These are phyloP conservation scores for Barnettozyma wickerhamii DNA, from an alignment of 805 yeast genomes.

Conservation along the genomic window DNA sequence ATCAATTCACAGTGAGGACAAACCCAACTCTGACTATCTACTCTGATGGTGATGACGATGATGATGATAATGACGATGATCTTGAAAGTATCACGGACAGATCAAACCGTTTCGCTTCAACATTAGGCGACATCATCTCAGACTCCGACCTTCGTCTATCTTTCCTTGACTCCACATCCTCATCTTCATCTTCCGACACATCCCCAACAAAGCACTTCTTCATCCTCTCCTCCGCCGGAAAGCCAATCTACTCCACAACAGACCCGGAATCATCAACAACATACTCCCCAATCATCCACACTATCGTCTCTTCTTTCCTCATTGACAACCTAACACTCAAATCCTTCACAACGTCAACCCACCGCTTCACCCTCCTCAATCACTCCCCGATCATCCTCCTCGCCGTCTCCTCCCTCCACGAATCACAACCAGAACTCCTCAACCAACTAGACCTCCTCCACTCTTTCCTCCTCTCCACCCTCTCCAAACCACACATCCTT, in stretches of 20 bases:
- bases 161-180: too few relatives aligned
- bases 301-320: slow-evolving; percentile 68
- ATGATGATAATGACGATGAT: slow-evolving; percentile 20
- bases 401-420: slow-evolving; percentile 58
- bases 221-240: slow-evolving; percentile 79
- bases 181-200: too few relatives aligned
- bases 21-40: slow-evolving; percentile 28
- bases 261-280: too few relatives aligned
- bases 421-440: slow-evolving; percentile 44
- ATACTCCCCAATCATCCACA: too few relatives aligned
- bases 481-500: slow-evolving; percentile 74
- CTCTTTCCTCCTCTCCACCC: slow-evolving; percentile 73
- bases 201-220: slow-evolving; percentile 82
- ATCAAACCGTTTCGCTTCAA: slow-evolving; percentile 11
- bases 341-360: slow-evolving; percentile 43
- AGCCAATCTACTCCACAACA: slow-evolving; percentile 80
- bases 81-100: slow-evolving; percentile 1
- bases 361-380: slow-evolving; percentile 53
- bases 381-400: slow-evolving; percentile 69
- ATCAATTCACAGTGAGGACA: slow-evolving; percentile 20
- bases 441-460: slow-evolving; percentile 71
- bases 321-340: slow-evolving; percentile 35
- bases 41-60: slow-evolving; percentile 22
- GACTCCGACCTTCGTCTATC: slow-evolving; percentile 14
- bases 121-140: slow-evolving; percentile 24